phyloP scores from a whole-genome alignment of 495 filamentous ascomycete genomes.

The Annulohypoxylon maeteangense region DNA sequence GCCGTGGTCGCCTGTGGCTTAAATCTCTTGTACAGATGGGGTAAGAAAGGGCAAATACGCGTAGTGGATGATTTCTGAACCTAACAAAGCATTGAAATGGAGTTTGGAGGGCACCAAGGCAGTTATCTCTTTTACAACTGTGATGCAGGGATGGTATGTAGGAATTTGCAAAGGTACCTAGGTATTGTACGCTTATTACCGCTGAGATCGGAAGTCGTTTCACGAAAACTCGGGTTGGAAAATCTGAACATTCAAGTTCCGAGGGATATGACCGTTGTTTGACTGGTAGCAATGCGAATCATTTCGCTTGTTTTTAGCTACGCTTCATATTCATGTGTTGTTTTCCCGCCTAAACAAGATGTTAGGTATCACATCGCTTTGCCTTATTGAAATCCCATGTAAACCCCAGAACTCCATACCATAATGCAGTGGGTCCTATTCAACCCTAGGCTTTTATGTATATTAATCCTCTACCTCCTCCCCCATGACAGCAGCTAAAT shows the following conservation, averaged over 20 bases:
- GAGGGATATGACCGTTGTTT: conserved; percentile 3
- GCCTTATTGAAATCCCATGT: background rate
- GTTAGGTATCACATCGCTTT: background rate
- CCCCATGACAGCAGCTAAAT: conserved; percentile 85
- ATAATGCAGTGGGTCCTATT: background rate
- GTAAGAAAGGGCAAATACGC: background rate
- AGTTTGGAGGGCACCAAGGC: conserved; percentile 33
- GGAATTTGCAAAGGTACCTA: conserved; percentile 2
- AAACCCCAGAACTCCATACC: background rate
- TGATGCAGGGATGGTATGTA: background rate
- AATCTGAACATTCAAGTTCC: conserved; percentile 16
- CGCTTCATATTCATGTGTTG: background rate
- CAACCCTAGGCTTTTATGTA: background rate
- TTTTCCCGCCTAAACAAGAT: background rate
- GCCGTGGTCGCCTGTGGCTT: conserved; percentile 94
- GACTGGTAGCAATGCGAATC: conserved; percentile 31
- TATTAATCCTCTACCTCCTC: conserved; percentile 58
- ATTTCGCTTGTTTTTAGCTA: background rate
- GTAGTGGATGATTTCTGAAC: background rate
- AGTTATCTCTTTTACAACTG: conserved; percentile 13
- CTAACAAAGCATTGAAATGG: conserved; percentile 31
- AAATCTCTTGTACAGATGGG: conserved; percentile 26
- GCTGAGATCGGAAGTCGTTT: conserved; percentile 11
- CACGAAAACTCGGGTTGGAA: conserved; percentile 7
- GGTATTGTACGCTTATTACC: conserved; percentile 32